Evolutionary conservation across 2,329 filamentous ascomycete species (phyloP), one percentile per base, ranked within the genome.

Genomic region (Ascochyta koolunga): DNA sequence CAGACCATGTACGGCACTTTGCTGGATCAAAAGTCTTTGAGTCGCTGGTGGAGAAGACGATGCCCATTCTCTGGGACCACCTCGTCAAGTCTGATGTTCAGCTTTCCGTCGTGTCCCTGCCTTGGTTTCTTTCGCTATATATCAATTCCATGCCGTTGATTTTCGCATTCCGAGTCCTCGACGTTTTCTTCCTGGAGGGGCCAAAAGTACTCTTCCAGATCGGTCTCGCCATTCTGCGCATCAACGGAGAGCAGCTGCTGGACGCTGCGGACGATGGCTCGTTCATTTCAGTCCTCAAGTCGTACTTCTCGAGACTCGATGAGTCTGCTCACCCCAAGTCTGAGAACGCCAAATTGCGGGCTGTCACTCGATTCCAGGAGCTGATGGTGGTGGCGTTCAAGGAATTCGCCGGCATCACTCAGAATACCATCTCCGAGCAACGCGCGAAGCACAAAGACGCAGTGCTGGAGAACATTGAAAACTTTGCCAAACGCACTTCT

Each of bases 101-200:
- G 75, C 85, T 99, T 18, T 98, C 95, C 0, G 95, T 99, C 29
- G 95, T 98, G 15, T 98, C 93, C 9, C 82, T 99, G 37, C 95
- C 95, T 3, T 99, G 95, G 95, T 99, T 99, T 73, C 82, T 99
- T 50, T 98, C 93, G 5, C 82, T 99, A 16, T 99, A 98, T 77
- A 96, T 99, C 81, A 99, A 99, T 82, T 98, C 93, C 1, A 99
- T 99, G 95, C 95, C 95, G 4, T 82, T 99, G 15, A 92, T 98
- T 1, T 99, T 98, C 76, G 95, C 95, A 39, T 99, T 98, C 75
- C 86, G 95, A 50, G 95, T 99, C 42, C 78, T 99, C 58, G 95
- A 99, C 68, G 93, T 99, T 43, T 99, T 99, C 80, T 99, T 99
- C 76, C 86, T 99, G 35, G 95, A 99, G 76, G 95, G 95, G 0